Evolutionary conservation across 148 eudicot species (phyloP), one percentile per base, ranked within the genome.

Genomic region (Suaeda aralocaspica): DNA sequence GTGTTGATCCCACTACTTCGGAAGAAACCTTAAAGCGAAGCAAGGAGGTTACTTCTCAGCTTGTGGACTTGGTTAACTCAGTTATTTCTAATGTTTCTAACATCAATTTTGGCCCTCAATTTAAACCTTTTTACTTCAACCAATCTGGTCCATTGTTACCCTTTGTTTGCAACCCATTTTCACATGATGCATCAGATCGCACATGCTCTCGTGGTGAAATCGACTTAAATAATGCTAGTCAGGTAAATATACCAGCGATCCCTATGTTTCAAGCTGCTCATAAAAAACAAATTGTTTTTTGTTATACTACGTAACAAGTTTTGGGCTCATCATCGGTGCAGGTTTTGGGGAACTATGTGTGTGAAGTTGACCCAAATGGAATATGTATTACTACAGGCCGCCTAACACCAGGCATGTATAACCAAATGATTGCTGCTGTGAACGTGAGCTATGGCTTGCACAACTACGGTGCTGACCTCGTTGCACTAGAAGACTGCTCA

Each of bases 121-220:
- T 90, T 30, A 74, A 41, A 18, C 96, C 92, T 2, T 53, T 93
- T 39, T 93, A 85, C 86, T 93, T 69, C 76, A 93, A 93, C 60
- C 98, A 93, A 72, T 88, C 98, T 2, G 98, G 98, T 52, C 98
- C 96, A 9, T 45, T 75, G 24, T 6, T 93, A 66, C 95, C 98
- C 0, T 74, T 69, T 75, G 65, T 93, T 26, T 93, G 98, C 84
- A 85, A 88, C 72, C 98, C 98, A 0, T 90, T 80, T 59, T 69
- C 73, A n/a, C 63, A 69, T 0, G 95, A 93, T 73, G 76, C 80
- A 9, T 82, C 79, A 0, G 79, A 85, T 64, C 86, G 96, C 9
- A 57, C 77, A 18, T 93, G 98, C 72, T 50, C 82, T 28, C 66
- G 76, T 34, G 90, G 85, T 59, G 96, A 93, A 77, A 84, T 90